Evolutionary conservation across 2,329 filamentous ascomycete genomes (phyloP).

Genomic region (Mollisiaceae sp.): DNA sequence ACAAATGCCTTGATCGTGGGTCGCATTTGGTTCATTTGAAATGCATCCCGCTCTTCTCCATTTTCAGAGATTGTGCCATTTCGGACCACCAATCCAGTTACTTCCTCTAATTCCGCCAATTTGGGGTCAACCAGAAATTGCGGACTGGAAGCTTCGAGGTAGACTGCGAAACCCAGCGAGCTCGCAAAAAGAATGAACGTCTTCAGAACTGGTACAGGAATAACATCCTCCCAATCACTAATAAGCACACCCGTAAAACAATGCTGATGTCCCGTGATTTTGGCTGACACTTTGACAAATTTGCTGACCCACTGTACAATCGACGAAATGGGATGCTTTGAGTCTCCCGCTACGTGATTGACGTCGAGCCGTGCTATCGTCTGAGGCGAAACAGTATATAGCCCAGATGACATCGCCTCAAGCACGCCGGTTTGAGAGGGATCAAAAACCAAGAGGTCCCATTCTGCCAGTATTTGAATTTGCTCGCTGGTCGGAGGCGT

Average conservation of each 20-base stretch:
- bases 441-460: slow-evolving; percentile 52
- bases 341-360: slow-evolving; percentile 14
- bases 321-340: slow-evolving; percentile 20
- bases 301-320: slow-evolving; percentile 27
- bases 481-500: slow-evolving; percentile 43
- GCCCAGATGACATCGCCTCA: slow-evolving; percentile 40
- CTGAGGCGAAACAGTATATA: slow-evolving; percentile 28
- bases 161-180: slow-evolving; percentile 36
- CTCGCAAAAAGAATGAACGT: slow-evolving; percentile 34
- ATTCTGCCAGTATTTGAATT: slow-evolving; percentile 45
- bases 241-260: slow-evolving; percentile 33
- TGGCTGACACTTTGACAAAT: slow-evolving; percentile 26
- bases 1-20: slow-evolving; percentile 36
- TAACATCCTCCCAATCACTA: slow-evolving; percentile 29
- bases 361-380: slow-evolving; percentile 36
- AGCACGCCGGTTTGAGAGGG: slow-evolving; percentile 46
- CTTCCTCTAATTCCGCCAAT: slow-evolving; percentile 31
- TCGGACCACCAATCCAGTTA: slow-evolving; percentile 48
- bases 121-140: slow-evolving; percentile 34
- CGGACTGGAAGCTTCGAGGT: slow-evolving; percentile 37
- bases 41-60: slow-evolving; percentile 51
- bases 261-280: slow-evolving; percentile 23
- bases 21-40: slow-evolving; percentile 45
- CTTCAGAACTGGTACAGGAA: slow-evolving; percentile 28
- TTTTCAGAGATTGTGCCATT: slow-evolving; percentile 50